Evolutionary conservation across 106 monocot species (phyloP).

Genomic region (Phalaenopsis equestris): DNA sequence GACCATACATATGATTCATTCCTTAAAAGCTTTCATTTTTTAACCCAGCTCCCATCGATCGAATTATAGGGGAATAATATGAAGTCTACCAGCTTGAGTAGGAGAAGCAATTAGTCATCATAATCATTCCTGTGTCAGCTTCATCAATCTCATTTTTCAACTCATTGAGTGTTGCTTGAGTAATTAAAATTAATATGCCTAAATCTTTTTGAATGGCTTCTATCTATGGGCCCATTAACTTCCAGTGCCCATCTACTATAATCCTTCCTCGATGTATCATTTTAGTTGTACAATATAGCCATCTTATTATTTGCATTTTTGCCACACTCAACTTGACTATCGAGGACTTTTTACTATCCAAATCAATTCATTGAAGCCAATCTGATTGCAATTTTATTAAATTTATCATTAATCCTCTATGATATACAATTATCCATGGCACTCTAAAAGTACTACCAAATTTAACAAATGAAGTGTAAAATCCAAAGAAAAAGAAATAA

Average conservation of each 20-base stretch:
- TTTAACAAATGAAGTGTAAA: not conserved
- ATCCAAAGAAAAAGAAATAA: no score
- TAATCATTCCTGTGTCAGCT: not conserved
- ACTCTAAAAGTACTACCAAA: not conserved
- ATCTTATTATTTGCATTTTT: not conserved
- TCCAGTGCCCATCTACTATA: not conserved
- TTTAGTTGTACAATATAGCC: not conserved
- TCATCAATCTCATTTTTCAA: not conserved
- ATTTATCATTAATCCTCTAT: not conserved
- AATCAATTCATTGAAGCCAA: not conserved
- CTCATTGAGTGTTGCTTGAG: not conserved
- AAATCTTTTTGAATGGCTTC: not conserved
- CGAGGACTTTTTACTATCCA: not conserved
- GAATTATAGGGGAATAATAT: not conserved
- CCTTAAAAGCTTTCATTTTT: not conserved
- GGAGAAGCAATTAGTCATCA: not conserved
- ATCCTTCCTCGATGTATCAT: not conserved
- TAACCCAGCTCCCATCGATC: not conserved
- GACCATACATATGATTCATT: no score
- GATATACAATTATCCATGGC: no score
- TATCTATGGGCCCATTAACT: not conserved
- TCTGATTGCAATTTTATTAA: not conserved
- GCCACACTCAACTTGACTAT: not conserved
- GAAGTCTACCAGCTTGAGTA: not conserved
- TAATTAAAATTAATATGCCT: not conserved